These are phyloP conservation scores for Silene noctiflora DNA, from an alignment of 179 eudicot genomes.

Conservation along the genomic window DNA sequence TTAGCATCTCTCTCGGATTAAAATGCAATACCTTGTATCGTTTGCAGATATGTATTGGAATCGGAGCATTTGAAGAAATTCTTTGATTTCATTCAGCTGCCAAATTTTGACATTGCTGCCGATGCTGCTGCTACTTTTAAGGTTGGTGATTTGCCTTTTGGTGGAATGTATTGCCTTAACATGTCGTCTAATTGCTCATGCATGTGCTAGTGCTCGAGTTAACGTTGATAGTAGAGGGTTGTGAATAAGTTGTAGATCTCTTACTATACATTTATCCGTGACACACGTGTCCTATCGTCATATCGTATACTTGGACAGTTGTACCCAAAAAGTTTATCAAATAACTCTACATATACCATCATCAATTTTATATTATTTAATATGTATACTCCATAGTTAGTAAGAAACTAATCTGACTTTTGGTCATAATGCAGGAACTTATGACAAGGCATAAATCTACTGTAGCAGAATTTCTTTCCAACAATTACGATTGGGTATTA, in stretches of 20 bases:
- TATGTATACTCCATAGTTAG: not conserved
- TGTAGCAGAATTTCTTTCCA: constrained; percentile 83
- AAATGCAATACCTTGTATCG: not conserved
- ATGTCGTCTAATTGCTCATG: too few species aligned
- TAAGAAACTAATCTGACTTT: not conserved
- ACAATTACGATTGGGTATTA: constrained; percentile 89
- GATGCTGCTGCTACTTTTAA: constrained; percentile 98
- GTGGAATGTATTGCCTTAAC: too few species aligned
- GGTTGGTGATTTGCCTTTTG: constrained; percentile 39
- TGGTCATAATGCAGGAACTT: constrained; percentile 60
- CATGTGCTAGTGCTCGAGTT: too few species aligned
- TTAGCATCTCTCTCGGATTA: not conserved
- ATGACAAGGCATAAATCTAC: constrained; percentile 96
- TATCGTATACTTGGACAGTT: not conserved
- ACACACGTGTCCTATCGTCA: not conserved
- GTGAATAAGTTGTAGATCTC: not conserved
- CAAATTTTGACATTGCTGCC: constrained; percentile 55
- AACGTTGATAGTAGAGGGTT: too few species aligned
- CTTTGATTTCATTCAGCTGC: constrained; percentile 81
- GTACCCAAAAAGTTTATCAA: not conserved
- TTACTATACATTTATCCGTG: not conserved
- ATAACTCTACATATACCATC: not conserved
- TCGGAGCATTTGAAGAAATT: constrained; percentile 84
- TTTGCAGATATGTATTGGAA: constrained; percentile 74
- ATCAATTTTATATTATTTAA: not conserved